These are phyloP conservation scores for Parastagonospora avenae DNA, from an alignment of 2,329 filamentous ascomycete genomes.

Conservation along the genomic window DNA sequence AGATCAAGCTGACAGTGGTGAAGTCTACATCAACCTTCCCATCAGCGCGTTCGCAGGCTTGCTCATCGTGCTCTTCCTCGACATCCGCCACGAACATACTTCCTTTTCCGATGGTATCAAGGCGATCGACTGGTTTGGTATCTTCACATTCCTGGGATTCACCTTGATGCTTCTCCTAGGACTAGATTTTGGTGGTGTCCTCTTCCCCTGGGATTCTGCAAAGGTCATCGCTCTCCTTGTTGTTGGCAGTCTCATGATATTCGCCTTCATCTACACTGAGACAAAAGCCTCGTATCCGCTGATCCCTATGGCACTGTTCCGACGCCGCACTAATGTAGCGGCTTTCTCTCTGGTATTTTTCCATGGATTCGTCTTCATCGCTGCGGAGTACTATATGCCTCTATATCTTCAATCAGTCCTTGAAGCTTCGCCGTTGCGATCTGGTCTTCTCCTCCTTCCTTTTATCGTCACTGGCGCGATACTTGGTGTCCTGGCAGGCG, in stretches of 20 bases:
- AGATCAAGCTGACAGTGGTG: background rate
- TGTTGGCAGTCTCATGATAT: constrained; percentile 55
- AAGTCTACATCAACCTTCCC: constrained; percentile 61
- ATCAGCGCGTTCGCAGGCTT: constrained; percentile 56
- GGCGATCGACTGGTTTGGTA: constrained; percentile 62
- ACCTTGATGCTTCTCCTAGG: constrained; percentile 60
- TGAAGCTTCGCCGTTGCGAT: constrained; percentile 64
- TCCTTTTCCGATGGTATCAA: constrained; percentile 54
- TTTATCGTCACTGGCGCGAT: constrained; percentile 56
- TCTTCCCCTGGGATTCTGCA: constrained; percentile 59
- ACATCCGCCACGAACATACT: constrained; percentile 62
- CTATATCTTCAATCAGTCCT: constrained; percentile 75
- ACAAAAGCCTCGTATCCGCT: constrained; percentile 62
- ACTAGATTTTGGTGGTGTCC: constrained; percentile 59
- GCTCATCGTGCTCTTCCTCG: constrained; percentile 58
- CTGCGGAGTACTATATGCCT: constrained; percentile 71
- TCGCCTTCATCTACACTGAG: constrained; percentile 66
- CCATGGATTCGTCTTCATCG: constrained; percentile 58
- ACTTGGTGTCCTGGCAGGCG: constrained; percentile 52
- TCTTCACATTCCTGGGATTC: constrained; percentile 56
- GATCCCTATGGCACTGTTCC: constrained; percentile 70
- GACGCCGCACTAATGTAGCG: constrained; percentile 61
- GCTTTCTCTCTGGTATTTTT: constrained; percentile 57
- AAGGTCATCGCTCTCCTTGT: constrained; percentile 62
- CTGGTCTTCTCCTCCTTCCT: constrained; percentile 66